phyloP scores from a whole-genome alignment of 2,329 filamentous ascomycete genomes.

The Colletotrichum sansevieriae region DNA sequence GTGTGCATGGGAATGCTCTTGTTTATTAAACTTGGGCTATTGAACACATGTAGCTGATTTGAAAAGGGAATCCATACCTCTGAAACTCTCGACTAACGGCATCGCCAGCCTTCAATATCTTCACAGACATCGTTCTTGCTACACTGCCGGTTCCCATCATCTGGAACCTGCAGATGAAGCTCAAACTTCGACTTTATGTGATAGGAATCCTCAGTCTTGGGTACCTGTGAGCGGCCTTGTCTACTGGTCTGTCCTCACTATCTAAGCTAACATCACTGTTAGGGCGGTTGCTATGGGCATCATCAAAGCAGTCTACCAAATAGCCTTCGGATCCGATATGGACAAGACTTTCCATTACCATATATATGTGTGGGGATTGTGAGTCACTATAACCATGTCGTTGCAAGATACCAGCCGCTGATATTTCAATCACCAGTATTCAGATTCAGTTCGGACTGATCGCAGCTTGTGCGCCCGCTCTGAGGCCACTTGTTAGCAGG shows the following conservation, averaged over 20 bases:
- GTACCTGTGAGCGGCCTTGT: slow-evolving; percentile 50
- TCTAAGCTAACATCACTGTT: background rate
- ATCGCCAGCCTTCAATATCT: slow-evolving; percentile 53
- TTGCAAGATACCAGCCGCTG: slow-evolving; percentile 1
- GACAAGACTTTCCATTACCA: slow-evolving; percentile 51
- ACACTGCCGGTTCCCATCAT: slow-evolving; percentile 57
- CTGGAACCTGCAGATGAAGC: slow-evolving; percentile 55
- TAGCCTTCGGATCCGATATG: slow-evolving; percentile 46
- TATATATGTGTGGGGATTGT: slow-evolving; percentile 52
- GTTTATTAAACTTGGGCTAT: slow-evolving; percentile 58
- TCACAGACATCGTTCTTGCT: slow-evolving; percentile 57
- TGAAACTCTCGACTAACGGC: background rate
- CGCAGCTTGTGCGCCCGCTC: slow-evolving; percentile 54
- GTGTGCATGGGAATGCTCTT: slow-evolving; percentile 39
- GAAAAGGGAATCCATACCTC: background rate
- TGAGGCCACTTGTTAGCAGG: slow-evolving; percentile 52
- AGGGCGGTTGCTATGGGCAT: slow-evolving; percentile 56
- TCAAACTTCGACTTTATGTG: slow-evolving; percentile 53
- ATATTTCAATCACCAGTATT: slow-evolving; percentile 50
- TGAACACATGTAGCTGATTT: slow-evolving; percentile 25
- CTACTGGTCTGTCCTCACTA: background rate
- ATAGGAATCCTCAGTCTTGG: slow-evolving; percentile 57
- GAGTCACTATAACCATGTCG: slow-evolving; percentile 40
- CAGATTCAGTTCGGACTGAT: slow-evolving; percentile 56
- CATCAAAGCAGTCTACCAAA: slow-evolving; percentile 54